Conservation (phyloP, 2,329 filamentous ascomycete species). For the Huntiella omanensis region DNA sequence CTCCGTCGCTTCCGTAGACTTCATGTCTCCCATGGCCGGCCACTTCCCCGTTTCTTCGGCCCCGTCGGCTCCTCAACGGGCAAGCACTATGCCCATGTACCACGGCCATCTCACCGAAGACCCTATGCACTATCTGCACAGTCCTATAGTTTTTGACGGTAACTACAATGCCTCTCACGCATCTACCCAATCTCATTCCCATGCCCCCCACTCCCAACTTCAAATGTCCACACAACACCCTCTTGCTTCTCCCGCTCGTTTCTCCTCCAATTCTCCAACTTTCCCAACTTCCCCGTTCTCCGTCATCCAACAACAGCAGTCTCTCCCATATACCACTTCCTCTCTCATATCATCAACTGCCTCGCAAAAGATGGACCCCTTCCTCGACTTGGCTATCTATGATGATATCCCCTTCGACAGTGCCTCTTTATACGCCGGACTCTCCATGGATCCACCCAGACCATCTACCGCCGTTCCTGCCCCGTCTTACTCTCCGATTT, state of each 20-base stretch:
- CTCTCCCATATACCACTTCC: not conserved
- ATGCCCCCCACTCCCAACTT: constrained; percentile 18
- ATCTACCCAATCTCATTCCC: not conserved
- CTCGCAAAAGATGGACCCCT: not conserved
- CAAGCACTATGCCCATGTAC: constrained; percentile 13
- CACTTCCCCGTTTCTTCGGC: constrained; percentile 19
- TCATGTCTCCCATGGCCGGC: constrained; percentile 41
- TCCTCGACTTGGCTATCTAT: not conserved
- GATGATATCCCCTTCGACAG: not conserved
- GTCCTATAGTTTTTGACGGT: constrained; percentile 21
- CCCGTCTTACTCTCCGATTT: not conserved
- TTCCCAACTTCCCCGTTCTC: not conserved
- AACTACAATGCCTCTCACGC: constrained; percentile 12
- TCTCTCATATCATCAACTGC: not conserved
- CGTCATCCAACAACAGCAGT: not conserved
- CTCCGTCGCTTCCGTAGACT: constrained; percentile 39
- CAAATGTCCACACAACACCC: not conserved
- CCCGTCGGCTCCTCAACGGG: not conserved
- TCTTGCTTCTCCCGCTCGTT: not conserved
- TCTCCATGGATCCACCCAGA: too few species aligned
- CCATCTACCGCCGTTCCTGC: too few species aligned
- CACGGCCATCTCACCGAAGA: not conserved
- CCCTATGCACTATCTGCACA: constrained; percentile 27
- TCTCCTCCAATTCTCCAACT: not conserved
- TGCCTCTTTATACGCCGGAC: not conserved